Conservation (phyloP, 2,329 filamentous ascomycete genomes). For the Arthroderma sp. region DNA sequence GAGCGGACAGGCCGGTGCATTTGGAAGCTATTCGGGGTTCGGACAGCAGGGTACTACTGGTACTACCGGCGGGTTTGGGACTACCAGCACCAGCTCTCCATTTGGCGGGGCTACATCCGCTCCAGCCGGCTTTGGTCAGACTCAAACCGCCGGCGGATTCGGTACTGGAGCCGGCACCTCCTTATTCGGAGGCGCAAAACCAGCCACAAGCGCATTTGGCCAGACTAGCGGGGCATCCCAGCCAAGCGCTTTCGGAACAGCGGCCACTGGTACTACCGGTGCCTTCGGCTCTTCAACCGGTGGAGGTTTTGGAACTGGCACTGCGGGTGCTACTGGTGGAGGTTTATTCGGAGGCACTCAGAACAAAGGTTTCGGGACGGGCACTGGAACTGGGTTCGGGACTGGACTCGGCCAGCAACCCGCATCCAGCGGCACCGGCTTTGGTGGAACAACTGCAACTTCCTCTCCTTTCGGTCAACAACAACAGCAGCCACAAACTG, state of each 20-base stretch:
- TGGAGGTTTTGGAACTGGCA: constrained; percentile 23
- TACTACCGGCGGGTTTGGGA: constrained; percentile 27
- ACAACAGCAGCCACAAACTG: constrained; percentile 14
- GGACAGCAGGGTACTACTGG: constrained; percentile 25
- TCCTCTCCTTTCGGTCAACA: constrained; percentile 33
- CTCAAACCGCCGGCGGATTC: constrained; percentile 21
- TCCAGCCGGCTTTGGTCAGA: constrained; percentile 32
- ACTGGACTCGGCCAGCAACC: constrained; percentile 26
- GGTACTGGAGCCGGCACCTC: constrained; percentile 20
- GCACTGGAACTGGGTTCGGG: constrained; percentile 19
- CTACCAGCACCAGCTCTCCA: constrained; percentile 25
- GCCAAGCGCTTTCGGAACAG: constrained; percentile 27
- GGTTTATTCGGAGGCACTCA: constrained; percentile 32
- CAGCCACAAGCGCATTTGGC: constrained; percentile 27
- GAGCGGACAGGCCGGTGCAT: constrained; percentile 67
- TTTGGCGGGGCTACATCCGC: constrained; percentile 27
- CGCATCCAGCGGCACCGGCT: constrained; percentile 24
- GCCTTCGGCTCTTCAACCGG: constrained; percentile 10
- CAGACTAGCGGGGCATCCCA: constrained; percentile 20
- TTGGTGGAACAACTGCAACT: constrained; percentile 27
- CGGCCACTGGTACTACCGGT: constrained; percentile 17
- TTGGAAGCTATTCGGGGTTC: constrained; percentile 50
- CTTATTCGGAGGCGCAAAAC: constrained; percentile 33
- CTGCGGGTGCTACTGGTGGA: constrained; percentile 18
- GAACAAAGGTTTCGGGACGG: constrained; percentile 24